Evolutionary conservation across 192 early-diverging fungal species (phyloP).

Genomic region (Linnemannia exigua): DNA sequence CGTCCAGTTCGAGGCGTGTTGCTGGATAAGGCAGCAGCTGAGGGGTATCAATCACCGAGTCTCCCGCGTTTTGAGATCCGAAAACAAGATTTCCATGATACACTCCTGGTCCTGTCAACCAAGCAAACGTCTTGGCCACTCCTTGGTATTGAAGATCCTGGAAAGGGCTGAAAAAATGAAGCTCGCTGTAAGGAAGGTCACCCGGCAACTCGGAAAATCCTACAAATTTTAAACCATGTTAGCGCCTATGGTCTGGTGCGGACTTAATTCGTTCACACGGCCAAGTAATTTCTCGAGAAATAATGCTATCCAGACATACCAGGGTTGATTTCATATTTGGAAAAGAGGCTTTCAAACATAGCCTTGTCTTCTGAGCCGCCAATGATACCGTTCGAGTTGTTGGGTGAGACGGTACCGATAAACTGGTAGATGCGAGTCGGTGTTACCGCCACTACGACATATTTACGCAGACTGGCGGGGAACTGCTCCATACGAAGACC

Average conservation of each 20-base stretch:
- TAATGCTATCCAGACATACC: constrained; percentile 53
- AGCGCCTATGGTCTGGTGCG: background rate
- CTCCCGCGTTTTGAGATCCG: constrained; percentile 78
- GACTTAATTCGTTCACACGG: background rate
- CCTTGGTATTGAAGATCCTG: constrained; percentile 77
- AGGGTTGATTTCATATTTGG: constrained; percentile 75
- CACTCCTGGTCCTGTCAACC: constrained; percentile 92
- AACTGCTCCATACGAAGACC: constrained; percentile 90
- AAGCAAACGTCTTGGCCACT: constrained; percentile 86
- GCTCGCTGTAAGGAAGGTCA: constrained; percentile 65
- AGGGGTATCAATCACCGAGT: constrained; percentile 86
- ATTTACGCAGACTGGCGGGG: constrained; percentile 78
- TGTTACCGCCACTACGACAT: constrained; percentile 86
- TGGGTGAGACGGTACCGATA: constrained; percentile 74
- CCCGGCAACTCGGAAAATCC: constrained; percentile 74
- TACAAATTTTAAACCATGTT: constrained; percentile 17
- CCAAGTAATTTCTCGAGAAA: background rate
- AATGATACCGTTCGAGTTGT: constrained; percentile 44
- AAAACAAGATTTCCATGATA: constrained; percentile 88
- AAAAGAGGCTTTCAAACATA: constrained; percentile 86
- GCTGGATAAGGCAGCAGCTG: constrained; percentile 87
- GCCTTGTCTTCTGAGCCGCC: constrained; percentile 67
- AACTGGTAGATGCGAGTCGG: constrained; percentile 94
- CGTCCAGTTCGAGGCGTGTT: constrained; percentile 54
- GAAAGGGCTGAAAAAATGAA: constrained; percentile 80